Base-by-base conservation (phyloP, 352 stramenopile genomes). In the Pythium rishiriense region DNA sequence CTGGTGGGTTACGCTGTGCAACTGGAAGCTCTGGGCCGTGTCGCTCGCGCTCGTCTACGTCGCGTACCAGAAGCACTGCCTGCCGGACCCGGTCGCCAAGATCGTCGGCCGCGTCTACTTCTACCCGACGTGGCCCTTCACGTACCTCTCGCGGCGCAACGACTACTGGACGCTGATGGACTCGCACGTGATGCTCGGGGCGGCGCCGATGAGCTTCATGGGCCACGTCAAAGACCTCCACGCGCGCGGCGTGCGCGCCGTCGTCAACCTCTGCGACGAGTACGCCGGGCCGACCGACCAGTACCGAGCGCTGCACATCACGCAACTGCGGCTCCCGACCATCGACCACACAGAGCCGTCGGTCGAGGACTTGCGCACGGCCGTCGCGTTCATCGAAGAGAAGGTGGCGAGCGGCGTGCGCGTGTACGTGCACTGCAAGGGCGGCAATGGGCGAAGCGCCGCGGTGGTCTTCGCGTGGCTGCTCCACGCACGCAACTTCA, bases 341-440 rank as follows among this genome's bases (percentile, higher is more conserved):
- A 91, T 97, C 8, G 88, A 97, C 76, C 87, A 96, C 71, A 85
- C 69, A 11, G 88, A 97, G 64, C 88, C 88, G 21, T 84, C 82
- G 3, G 58, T 95, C 1, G 71, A 70, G 31, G 77, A 86, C 41
- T 64, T 97, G 24, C 65, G 90, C 59, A 71, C 71, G 10, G 90
- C 87, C 9, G 86, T 98, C 29, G 73, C 78, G 15, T 98, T 98
- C 60, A 97, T 98, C 62, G 47, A 91, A 61, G 74, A 94, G 51
- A 89, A 98, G 65, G 77, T 91, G 43, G 66, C 83, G 25, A 72
- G 74, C 54, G 94, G 93, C 24, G 89, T 91, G 35, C 78, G 86
- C 29, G 96, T 98, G n/a, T 98, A 98, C 63, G 93, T 99, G 48
- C 96, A 98, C 70, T 99, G 96, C 81, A 97, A 98, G 75, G 91